phyloP scores from a whole-genome alignment of 805 yeast species.

The Candida pseudoglaebosa region DNA sequence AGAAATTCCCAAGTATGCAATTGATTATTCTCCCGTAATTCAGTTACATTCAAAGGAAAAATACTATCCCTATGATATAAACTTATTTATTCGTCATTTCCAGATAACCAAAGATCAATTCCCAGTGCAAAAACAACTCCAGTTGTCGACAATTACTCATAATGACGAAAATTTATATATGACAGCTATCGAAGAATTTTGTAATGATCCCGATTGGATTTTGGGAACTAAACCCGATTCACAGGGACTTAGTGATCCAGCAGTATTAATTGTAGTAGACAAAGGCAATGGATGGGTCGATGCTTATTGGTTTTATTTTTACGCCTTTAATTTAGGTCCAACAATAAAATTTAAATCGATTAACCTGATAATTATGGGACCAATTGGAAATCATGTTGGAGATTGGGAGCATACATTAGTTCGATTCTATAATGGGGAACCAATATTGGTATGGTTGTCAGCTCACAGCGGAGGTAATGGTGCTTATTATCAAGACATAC shows the following conservation, averaged over 20 bases:
- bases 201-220: slow-evolving; percentile 70
- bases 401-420: slow-evolving; percentile 96
- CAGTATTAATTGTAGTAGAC: slow-evolving; percentile 75
- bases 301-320: slow-evolving; percentile 92
- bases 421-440: slow-evolving; percentile 73
- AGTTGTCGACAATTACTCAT: slow-evolving; percentile 25
- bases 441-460: slow-evolving; percentile 86
- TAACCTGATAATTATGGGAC: too few relatives aligned
- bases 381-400: slow-evolving; percentile 93
- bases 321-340: slow-evolving; percentile 90
- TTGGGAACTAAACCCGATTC: slow-evolving; percentile 70
- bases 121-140: slow-evolving; percentile 40
- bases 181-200: slow-evolving; percentile 67
- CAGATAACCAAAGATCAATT: slow-evolving; percentile 40
- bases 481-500: slow-evolving; percentile 66
- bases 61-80: slow-evolving; percentile 78
- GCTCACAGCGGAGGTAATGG: slow-evolving; percentile 98
- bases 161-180: slow-evolving; percentile 44
- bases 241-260: slow-evolving; percentile 70
- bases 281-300: slow-evolving; percentile 93
- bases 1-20: slow-evolving; percentile 57
- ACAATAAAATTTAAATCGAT: too few relatives aligned
- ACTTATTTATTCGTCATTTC: slow-evolving; percentile 62
- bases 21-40: slow-evolving; percentile 69
- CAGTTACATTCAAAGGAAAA: slow-evolving; percentile 83